These are phyloP conservation scores for Alternaria sp. DNA, from an alignment of 2,329 filamentous ascomycete genomes.

Conservation along the genomic window DNA sequence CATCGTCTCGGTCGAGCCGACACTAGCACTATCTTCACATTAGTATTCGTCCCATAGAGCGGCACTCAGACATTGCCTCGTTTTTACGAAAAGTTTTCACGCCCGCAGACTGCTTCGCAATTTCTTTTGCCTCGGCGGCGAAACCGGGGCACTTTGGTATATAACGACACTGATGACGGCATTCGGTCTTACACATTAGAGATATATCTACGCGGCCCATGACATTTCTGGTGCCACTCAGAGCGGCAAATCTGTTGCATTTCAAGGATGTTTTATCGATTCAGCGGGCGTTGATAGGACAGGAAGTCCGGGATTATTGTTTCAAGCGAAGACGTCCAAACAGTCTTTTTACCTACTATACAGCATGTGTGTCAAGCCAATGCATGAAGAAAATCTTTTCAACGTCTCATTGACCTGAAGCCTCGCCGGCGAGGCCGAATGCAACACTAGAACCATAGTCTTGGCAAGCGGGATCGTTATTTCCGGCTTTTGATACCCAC, in stretches of 20 bases:
- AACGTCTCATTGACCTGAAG: background rate
- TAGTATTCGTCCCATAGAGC: background rate
- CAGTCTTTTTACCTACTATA: constrained; percentile 9
- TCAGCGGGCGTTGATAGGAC: constrained; percentile 13
- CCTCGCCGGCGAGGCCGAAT: background rate
- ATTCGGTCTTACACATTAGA: constrained; percentile 6
- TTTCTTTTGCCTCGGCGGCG: constrained; percentile 3
- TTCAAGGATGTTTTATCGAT: constrained; percentile 18
- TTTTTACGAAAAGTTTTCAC: constrained; percentile 19
- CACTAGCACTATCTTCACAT: constrained; percentile 1
- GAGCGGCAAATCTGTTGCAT: constrained; percentile 18
- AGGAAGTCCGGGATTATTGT: constrained; percentile 8
- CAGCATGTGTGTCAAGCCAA: constrained; percentile 4
- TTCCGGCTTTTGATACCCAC: background rate
- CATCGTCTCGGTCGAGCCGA: background rate
- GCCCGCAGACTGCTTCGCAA: constrained; percentile 13
- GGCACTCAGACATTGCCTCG: background rate
- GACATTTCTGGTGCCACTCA: background rate
- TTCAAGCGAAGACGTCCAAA: constrained; percentile 3
- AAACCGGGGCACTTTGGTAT: constrained; percentile 6
- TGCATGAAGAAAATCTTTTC: background rate
- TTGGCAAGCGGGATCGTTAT: background rate
- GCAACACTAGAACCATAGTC: background rate
- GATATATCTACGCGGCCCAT: background rate
- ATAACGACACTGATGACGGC: constrained; percentile 24